Evolutionary conservation across 2,329 filamentous ascomycete species (phyloP).

Genomic region (Fusarium camptoceras): DNA sequence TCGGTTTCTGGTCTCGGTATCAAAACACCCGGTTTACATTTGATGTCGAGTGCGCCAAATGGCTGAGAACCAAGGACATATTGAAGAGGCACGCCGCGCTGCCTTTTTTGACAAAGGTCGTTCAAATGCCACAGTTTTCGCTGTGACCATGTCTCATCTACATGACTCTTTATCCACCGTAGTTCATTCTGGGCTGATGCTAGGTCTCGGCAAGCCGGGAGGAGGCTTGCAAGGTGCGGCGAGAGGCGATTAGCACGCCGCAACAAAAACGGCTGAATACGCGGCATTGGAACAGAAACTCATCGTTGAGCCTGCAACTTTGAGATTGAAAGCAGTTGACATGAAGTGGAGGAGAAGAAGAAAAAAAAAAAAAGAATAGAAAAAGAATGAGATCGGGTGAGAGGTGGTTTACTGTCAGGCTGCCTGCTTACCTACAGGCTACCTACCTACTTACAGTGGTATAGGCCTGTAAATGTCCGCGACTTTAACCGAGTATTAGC

Average conservation of each 20-base stretch:
- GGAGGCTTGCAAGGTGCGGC: slow-evolving; percentile 68
- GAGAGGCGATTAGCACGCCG: slow-evolving; percentile 65
- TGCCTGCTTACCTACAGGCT: neutral
- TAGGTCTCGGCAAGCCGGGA: slow-evolving; percentile 73
- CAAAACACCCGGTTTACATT: slow-evolving; percentile 80
- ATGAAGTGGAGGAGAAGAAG: neutral
- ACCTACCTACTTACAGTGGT: neutral
- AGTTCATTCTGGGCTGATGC: slow-evolving; percentile 75
- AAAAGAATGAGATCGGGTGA: neutral
- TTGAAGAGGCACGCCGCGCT: slow-evolving; percentile 80
- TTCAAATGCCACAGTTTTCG: slow-evolving; percentile 46
- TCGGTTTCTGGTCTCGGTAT: slow-evolving; percentile 87
- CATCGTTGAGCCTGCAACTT: slow-evolving; percentile 27
- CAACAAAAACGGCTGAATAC: slow-evolving; percentile 69
- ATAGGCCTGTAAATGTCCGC: neutral
- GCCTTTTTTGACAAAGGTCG: slow-evolving; percentile 61
- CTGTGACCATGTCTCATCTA: slow-evolving; percentile 48
- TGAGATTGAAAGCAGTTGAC: neutral
- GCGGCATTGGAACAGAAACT: slow-evolving; percentile 64
- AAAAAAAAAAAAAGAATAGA: neutral
- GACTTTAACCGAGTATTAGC: slow-evolving; percentile 47
- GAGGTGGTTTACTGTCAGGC: neutral
- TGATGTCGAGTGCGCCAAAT: slow-evolving; percentile 85
- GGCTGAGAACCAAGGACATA: slow-evolving; percentile 90
- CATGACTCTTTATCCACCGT: slow-evolving; percentile 77